Evolutionary conservation across 2,329 filamentous ascomycete genomes (phyloP).

Genomic region (Sclerotinia trifoliorum): DNA sequence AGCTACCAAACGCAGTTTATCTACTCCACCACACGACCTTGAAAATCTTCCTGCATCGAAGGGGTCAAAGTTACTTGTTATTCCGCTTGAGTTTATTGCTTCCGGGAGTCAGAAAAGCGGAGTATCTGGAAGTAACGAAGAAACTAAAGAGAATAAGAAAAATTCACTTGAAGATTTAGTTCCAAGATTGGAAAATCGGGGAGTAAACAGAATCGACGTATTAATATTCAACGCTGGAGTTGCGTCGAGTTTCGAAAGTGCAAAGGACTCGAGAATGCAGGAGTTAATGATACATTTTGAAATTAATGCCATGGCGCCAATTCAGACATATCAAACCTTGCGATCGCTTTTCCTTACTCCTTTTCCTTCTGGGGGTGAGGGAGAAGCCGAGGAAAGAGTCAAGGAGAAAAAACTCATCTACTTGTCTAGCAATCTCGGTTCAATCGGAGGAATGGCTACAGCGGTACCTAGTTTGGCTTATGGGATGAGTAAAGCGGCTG

Average conservation of each 20-base stretch:
- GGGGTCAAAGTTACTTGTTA: background rate
- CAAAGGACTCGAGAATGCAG: slow-evolving; percentile 39
- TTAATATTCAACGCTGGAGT: slow-evolving; percentile 54
- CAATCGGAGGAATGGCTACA: slow-evolving; percentile 30
- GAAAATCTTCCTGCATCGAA: background rate
- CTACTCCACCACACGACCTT: slow-evolving; percentile 23
- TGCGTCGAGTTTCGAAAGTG: slow-evolving; percentile 36
- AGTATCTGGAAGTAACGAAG: too few species aligned
- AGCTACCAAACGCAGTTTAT: slow-evolving; percentile 42
- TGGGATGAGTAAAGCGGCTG: slow-evolving; percentile 45
- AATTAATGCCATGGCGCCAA: slow-evolving; percentile 47
- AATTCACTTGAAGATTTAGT: background rate
- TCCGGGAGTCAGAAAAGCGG: too few species aligned
- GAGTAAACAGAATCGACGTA: slow-evolving; percentile 47
- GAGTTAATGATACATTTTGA: slow-evolving; percentile 44
- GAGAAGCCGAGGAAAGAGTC: slow-evolving; percentile 21
- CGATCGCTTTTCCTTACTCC: slow-evolving; percentile 41
- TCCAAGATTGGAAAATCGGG: slow-evolving; percentile 8
- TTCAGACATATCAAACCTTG: slow-evolving; percentile 47
- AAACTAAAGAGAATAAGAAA: fast-evolving
- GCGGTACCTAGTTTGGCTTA: slow-evolving; percentile 41
- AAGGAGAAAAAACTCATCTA: slow-evolving; percentile 43
- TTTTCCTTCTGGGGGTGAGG: background rate
- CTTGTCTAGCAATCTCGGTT: slow-evolving; percentile 38
- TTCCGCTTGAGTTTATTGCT: background rate